Evolutionary conservation across 495 filamentous ascomycete species (phyloP).

Genomic region (Geopyxis carbonaria): DNA sequence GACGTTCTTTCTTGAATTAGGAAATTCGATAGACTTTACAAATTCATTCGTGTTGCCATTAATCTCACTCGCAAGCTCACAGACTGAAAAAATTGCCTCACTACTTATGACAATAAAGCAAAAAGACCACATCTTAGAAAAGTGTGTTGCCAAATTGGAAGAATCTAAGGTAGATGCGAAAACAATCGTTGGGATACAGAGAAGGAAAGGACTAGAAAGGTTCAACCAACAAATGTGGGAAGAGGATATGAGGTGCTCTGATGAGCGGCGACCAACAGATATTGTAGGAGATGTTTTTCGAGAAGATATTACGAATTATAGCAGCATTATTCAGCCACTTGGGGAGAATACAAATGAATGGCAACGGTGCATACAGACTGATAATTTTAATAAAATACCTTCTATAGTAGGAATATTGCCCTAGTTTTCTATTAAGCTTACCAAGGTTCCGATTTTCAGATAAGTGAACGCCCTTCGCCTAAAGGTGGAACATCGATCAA

Average conservation of each 20-base stretch:
- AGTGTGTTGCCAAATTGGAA: conserved; percentile 64
- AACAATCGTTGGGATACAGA: conserved; percentile 47
- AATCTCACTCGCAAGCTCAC: conserved; percentile 34
- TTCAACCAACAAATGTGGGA: conserved; percentile 38
- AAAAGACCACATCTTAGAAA: conserved; percentile 64
- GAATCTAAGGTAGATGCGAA: conserved; percentile 48
- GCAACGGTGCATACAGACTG: conserved; percentile 36
- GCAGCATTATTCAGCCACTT: no score
- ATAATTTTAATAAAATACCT: no score
- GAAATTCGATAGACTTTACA: conserved; percentile 34
- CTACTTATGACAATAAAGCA: conserved; percentile 46
- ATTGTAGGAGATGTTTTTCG: conserved; percentile 26
- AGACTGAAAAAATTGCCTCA: conserved; percentile 27
- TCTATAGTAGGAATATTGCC: no score
- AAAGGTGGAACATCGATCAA: no score
- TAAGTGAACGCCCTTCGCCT: no score
- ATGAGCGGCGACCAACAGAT: conserved; percentile 25
- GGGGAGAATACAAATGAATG: conserved; percentile 28
- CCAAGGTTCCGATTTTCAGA: no score
- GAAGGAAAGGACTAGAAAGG: conserved; percentile 37
- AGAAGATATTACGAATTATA: no score
- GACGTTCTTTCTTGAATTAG: conserved; percentile 37
- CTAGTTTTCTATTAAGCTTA: no score
- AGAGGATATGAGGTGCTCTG: conserved; percentile 16
- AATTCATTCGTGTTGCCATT: conserved; percentile 53